A percentile compares a stretch with the other conserved stretches of the same genome.
Evolutionary conservation across 257 asterid species (phyloP).

Genomic region (Salvia hispanica): DNA sequence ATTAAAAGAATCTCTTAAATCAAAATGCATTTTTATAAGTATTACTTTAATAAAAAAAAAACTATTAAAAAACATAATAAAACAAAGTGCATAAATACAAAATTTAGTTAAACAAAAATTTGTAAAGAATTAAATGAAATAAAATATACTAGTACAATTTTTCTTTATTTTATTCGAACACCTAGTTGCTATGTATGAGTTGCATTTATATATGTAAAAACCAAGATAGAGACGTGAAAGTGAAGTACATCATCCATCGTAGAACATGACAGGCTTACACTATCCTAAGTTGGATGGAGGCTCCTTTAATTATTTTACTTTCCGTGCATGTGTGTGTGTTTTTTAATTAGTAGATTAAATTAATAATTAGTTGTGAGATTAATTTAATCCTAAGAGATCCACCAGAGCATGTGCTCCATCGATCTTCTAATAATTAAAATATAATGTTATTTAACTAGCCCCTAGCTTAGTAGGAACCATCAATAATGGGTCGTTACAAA

Average conservation of each 20-base stretch:
- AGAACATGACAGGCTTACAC: background rate
- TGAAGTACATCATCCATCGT: background rate
- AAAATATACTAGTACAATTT: no score
- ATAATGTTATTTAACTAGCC: constrained; percentile 13
- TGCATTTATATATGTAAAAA: background rate
- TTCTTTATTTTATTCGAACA: no score
- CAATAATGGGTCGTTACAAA: constrained; percentile 43
- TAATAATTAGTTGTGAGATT: constrained; percentile 6
- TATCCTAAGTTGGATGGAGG: constrained; percentile 26
- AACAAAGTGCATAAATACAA: no score
- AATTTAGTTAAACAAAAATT: no score
- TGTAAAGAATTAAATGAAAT: no score
- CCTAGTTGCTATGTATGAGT: background rate
- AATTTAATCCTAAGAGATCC: constrained; percentile 39
- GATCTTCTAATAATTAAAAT: constrained; percentile 39
- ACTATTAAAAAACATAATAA: no score
- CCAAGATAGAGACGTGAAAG: background rate
- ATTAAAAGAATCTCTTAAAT: no score
- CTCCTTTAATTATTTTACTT: constrained; percentile 8
- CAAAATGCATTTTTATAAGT: no score
- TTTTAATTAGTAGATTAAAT: constrained; percentile 16
- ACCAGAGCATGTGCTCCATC: constrained; percentile 61
- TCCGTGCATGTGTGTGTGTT: background rate
- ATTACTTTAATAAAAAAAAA: no score
- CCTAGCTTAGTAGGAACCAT: constrained; percentile 40